Conservation (phyloP, 2,329 filamentous ascomycete species). For the Cryphonectria radicalis region DNA sequence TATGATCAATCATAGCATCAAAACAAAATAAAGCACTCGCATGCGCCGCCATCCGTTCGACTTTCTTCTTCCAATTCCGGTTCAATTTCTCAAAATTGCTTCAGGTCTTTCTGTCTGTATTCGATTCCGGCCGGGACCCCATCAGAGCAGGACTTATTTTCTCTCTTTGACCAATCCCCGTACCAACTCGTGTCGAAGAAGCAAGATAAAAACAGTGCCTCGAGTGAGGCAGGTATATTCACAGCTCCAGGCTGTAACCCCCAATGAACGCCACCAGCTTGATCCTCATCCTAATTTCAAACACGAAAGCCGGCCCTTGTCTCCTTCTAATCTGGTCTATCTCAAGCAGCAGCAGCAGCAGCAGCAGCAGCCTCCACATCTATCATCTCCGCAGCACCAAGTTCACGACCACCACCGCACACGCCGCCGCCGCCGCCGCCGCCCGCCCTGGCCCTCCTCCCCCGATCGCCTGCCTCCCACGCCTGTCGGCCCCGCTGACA, state of each 20-base stretch:
- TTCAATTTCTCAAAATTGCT: neutral
- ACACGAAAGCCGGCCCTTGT: neutral
- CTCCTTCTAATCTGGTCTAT: neutral
- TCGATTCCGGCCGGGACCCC: slow-evolving; percentile 14
- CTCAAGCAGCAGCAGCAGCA: too few species aligned
- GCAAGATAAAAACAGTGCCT: slow-evolving; percentile 4
- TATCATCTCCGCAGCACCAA: neutral
- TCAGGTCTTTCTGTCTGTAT: neutral
- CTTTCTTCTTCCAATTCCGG: slow-evolving; percentile 7
- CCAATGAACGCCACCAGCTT: neutral
- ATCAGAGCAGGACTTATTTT: neutral
- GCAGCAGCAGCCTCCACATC: too few species aligned
- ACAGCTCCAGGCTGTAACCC: slow-evolving; percentile 22
- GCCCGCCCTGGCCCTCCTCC: slow-evolving; percentile 2
- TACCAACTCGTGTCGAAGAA: neutral
- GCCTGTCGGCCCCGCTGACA: slow-evolving; percentile 7
- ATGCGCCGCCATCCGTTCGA: slow-evolving; percentile 22
- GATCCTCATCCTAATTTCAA: neutral
- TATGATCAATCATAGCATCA: slow-evolving; percentile 26
- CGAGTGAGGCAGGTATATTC: slow-evolving; percentile 27
- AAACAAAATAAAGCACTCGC: slow-evolving; percentile 23
- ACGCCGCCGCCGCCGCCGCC: neutral
- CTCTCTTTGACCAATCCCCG: neutral
- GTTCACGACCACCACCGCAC: slow-evolving; percentile 8
- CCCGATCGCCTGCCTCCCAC: slow-evolving; percentile 10